Conservation (phyloP, 805 yeast genomes). For the Metschnikowia peoriensis region DNA sequence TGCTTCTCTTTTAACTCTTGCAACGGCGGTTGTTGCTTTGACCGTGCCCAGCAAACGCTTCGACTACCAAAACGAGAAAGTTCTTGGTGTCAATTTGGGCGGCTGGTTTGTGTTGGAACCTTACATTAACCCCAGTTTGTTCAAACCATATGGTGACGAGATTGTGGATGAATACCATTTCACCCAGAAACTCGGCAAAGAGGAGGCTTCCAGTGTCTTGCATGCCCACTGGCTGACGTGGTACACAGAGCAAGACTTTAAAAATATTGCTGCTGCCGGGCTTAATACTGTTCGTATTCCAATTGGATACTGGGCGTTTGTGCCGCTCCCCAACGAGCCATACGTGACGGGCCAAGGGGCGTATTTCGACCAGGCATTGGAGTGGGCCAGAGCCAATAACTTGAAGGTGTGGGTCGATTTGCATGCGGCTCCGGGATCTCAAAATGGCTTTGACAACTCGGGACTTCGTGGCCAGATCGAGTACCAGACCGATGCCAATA, state of each 20-base stretch:
- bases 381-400: constrained; percentile 63
- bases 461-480: constrained; percentile 63
- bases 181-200: constrained; percentile 58
- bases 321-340: constrained; percentile 63
- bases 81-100: constrained; percentile 78
- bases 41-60: constrained; percentile 19
- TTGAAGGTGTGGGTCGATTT: constrained; percentile 86
- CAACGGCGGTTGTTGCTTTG: constrained; percentile 11
- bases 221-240: constrained; percentile 76
- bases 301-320: constrained; percentile 93
- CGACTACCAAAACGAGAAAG: constrained; percentile 36
- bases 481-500: constrained; percentile 17
- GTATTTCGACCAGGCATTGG: constrained; percentile 73
- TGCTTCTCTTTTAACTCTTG: constrained; percentile 11
- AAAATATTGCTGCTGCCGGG: constrained; percentile 57
- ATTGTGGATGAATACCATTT: constrained; percentile 79
- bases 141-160: constrained; percentile 48
- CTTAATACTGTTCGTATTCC: constrained; percentile 88
- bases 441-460: constrained; percentile 93
- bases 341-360: constrained; percentile 78
- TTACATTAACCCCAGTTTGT: constrained; percentile 77
- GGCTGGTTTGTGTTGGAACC: constrained; percentile 92
- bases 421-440: constrained; percentile 97
- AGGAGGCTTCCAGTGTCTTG: constrained; percentile 47
- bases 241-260: constrained; percentile 71